Evolutionary conservation across 2,329 filamentous ascomycete species (phyloP).

Genomic region (Microdochium trichocladiopsis): DNA sequence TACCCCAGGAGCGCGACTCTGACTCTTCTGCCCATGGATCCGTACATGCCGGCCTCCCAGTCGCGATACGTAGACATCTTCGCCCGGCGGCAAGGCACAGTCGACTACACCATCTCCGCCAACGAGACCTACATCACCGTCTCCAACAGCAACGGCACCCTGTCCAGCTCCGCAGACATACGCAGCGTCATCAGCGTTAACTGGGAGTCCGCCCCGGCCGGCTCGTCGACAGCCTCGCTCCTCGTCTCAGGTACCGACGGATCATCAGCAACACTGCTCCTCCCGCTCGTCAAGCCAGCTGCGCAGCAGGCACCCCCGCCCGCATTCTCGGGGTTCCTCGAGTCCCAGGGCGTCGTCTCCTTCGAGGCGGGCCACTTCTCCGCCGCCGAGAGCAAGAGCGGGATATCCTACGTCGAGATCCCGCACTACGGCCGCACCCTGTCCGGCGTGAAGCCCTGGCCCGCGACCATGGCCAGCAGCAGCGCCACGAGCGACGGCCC

Average conservation of each 20-base stretch:
- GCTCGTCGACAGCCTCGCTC: neutral
- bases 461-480: conserved; percentile 30
- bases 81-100: neutral
- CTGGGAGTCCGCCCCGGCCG: neutral
- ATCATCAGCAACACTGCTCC: neutral
- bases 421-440: conserved; percentile 49
- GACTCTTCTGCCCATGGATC: neutral
- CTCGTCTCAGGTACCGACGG: neutral
- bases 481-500: conserved; percentile 42
- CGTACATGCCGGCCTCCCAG: neutral
- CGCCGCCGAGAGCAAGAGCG: conserved; percentile 11
- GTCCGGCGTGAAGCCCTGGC: conserved; percentile 49
- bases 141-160: neutral
- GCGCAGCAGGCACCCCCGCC: conserved; percentile 39
- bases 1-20: neutral
- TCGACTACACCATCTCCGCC: neutral
- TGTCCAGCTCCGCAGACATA: neutral
- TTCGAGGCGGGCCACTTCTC: conserved; percentile 44
- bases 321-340: conserved; percentile 55
- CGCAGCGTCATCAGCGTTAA: neutral
- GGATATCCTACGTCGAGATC: conserved; percentile 43
- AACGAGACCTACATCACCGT: neutral
- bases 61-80: neutral
- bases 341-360: conserved; percentile 49
- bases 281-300: conserved; percentile 31